Evolutionary conservation across 768 basidiomycete genomes (phyloP).

Genomic region (Vararia minispora): DNA sequence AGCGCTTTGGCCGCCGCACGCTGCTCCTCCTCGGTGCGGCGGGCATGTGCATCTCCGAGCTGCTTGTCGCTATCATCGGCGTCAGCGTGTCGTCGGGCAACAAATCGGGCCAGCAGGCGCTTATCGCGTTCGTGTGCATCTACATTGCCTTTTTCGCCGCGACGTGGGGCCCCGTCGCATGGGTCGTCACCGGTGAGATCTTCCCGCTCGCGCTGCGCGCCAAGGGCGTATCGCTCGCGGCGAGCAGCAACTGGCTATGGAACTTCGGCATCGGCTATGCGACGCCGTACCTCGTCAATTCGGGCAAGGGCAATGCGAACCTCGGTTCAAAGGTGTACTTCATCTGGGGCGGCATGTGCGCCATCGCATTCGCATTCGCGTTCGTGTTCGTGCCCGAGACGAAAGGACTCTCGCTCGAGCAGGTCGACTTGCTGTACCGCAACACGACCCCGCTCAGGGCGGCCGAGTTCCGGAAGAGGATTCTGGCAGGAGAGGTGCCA

Average conservation of each 20-base stretch:
- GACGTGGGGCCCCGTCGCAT: constrained; percentile 67
- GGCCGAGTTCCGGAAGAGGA: constrained; percentile 3
- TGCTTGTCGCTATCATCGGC: constrained; percentile 65
- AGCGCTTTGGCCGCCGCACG: constrained; percentile 70
- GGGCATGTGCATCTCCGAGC: constrained; percentile 68
- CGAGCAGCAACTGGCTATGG: constrained; percentile 34
- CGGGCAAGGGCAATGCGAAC: constrained; percentile 11
- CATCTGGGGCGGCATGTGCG: constrained; percentile 26
- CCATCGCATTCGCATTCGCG: constrained; percentile 24
- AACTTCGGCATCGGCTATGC: constrained; percentile 31
- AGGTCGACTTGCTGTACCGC: constrained; percentile 28
- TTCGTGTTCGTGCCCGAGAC: constrained; percentile 26
- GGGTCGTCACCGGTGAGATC: constrained; percentile 45
- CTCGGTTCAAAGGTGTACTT: constrained; percentile 27
- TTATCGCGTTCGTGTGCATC: constrained; percentile 65
- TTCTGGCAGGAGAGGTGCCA: constrained; percentile 2
- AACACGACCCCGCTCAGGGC: constrained; percentile 19
- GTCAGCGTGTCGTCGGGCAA: constrained; percentile 61
- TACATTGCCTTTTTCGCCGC: constrained; percentile 29
- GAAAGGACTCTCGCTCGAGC: constrained; percentile 28
- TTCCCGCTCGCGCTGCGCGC: constrained; percentile 25
- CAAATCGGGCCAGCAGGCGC: constrained; percentile 48
- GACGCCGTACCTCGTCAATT: constrained; percentile 21
- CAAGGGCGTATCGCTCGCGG: constrained; percentile 29
- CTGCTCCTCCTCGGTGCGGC: constrained; percentile 56